phyloP scores from a whole-genome alignment of 225 moss, liverwort and hornwort genomes.

The Antitrichia curtipendula region DNA sequence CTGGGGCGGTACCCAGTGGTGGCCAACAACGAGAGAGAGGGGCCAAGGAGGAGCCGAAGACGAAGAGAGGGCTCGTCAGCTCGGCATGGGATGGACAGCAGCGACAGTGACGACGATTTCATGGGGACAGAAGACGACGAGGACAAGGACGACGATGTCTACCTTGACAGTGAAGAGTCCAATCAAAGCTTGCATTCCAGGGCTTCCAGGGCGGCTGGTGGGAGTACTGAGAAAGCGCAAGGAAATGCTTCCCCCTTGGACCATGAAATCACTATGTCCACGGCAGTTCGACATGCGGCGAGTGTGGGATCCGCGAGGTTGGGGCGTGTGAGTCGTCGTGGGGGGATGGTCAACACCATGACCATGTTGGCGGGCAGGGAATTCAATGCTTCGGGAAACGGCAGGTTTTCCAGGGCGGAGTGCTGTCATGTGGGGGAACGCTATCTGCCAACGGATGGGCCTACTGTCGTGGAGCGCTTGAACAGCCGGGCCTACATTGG shows the following conservation, averaged over 20 bases:
- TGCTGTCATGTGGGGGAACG: slow-evolving; percentile 64
- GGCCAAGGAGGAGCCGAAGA: neutral
- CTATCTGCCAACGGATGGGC: slow-evolving; percentile 59
- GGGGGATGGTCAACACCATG: slow-evolving; percentile 35
- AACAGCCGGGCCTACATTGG: slow-evolving; percentile 74
- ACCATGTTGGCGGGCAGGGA: slow-evolving; percentile 72
- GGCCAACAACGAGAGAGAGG: neutral
- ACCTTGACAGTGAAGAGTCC: neutral
- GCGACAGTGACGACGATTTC: slow-evolving; percentile 6
- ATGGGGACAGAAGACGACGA: neutral
- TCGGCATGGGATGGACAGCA: neutral
- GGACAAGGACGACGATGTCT: neutral
- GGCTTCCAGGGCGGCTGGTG: neutral
- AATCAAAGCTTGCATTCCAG: neutral
- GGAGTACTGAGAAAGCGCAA: neutral
- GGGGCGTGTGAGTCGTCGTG: slow-evolving; percentile 33
- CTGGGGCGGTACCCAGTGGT: slow-evolving; percentile 2
- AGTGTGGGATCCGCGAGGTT: slow-evolving; percentile 43
- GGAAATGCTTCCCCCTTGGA: neutral
- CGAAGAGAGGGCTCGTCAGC: neutral
- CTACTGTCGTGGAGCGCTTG: slow-evolving; percentile 48
- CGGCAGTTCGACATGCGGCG: slow-evolving; percentile 30
- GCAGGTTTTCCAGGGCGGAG: slow-evolving; percentile 69
- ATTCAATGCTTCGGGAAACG: slow-evolving; percentile 56
- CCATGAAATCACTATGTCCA: slow-evolving; percentile 40